Conservation (phyloP, 176 grass and related monocot species). For the Canna indica region DNA sequence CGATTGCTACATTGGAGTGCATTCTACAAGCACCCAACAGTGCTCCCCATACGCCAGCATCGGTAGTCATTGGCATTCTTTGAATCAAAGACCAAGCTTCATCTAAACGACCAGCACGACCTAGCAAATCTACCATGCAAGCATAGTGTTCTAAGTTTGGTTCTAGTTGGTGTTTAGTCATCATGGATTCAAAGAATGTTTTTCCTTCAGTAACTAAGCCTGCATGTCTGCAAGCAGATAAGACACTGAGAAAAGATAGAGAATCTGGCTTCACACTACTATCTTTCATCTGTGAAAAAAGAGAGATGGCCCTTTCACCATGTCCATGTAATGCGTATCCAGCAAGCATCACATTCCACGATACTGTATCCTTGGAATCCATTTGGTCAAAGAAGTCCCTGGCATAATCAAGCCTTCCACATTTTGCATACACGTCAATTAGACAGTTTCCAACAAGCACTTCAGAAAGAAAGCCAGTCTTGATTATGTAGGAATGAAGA, state of each 20-base stretch:
- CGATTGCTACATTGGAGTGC: constrained; percentile 47
- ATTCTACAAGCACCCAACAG: constrained; percentile 78
- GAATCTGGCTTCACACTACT: constrained; percentile 38
- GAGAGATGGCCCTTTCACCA: constrained; percentile 49
- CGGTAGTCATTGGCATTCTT: constrained; percentile 53
- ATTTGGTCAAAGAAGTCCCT: constrained; percentile 31
- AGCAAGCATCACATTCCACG: constrained; percentile 39
- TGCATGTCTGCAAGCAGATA: constrained; percentile 75
- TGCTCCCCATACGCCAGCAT: constrained; percentile 67
- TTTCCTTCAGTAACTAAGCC: constrained; percentile 60
- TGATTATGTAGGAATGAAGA: constrained; percentile 32
- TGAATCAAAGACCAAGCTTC: constrained; percentile 61
- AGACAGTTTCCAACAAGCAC: constrained; percentile 28
- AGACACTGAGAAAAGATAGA: constrained; percentile 55
- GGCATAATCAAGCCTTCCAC: constrained; percentile 35
- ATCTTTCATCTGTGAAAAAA: constrained; percentile 53
- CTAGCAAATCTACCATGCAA: constrained; percentile 87
- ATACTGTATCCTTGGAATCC: constrained; percentile 27
- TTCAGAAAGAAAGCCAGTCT: constrained; percentile 26
- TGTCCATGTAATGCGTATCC: constrained; percentile 59
- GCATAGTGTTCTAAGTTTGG: constrained; percentile 67
- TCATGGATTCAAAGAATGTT: constrained; percentile 45
- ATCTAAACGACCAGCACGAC: constrained; percentile 50
- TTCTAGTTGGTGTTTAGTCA: constrained; percentile 25
- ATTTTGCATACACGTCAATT: constrained; percentile 47